Conservation (phyloP, 1,284 basidiomycete species). For the Ganoderma sp. region DNA sequence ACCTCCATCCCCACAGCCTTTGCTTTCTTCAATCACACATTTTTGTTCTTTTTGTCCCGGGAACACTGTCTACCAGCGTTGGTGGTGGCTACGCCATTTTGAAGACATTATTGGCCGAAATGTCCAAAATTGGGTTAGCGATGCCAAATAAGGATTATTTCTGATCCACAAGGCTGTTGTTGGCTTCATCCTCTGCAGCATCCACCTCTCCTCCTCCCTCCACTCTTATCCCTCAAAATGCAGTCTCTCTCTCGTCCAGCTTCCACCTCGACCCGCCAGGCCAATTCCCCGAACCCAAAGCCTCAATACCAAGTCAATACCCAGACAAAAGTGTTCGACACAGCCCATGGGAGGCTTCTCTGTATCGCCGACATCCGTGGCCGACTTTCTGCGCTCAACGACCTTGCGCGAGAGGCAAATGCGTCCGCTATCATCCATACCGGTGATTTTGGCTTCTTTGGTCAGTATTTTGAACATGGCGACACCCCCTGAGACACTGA, state of each 20-base stretch:
- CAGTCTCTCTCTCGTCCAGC: conserved; percentile 57
- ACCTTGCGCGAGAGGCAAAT: conserved; percentile 86
- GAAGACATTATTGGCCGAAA: background rate
- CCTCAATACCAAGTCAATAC: conserved; percentile 66
- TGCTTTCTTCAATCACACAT: background rate
- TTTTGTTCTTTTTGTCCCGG: background rate
- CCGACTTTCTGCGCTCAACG: conserved; percentile 85
- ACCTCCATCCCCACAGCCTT: background rate
- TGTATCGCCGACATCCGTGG: conserved; percentile 97
- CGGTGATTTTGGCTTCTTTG: conserved; percentile 99
- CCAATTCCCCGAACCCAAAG: conserved; percentile 61
- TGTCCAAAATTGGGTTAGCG: conserved; percentile 1
- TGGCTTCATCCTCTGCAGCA: background rate
- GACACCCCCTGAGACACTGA: conserved; percentile 12
- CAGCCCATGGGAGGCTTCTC: conserved; percentile 85
- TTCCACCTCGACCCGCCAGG: conserved; percentile 61
- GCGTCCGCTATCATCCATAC: conserved; percentile 98
- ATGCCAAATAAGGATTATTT: conserved; percentile 3
- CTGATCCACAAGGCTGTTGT: conserved; percentile 16
- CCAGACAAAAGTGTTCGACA: conserved; percentile 78
- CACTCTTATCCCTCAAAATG: conserved; percentile 39
- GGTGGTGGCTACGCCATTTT: no score
- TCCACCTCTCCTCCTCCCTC: conserved; percentile 1
- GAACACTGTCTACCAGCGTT: no score
- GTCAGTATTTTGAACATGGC: conserved; percentile 47